Evolutionary conservation across 2,329 filamentous ascomycete species (phyloP).

Genomic region (Dothiorella sarmentorum): DNA sequence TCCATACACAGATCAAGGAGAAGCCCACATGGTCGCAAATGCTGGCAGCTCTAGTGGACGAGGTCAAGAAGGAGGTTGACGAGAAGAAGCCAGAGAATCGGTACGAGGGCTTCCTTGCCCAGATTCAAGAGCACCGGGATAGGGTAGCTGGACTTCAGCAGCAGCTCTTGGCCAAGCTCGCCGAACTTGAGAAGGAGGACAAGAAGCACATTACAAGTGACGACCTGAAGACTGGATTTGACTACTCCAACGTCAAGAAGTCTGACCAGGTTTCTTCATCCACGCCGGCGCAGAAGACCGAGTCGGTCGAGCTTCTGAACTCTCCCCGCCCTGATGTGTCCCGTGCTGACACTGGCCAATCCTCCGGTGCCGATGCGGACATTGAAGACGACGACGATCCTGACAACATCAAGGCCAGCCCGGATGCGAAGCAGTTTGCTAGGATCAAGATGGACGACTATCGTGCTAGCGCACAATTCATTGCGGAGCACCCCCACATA

Average conservation of each 20-base stretch:
- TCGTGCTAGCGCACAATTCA: slow-evolving; percentile 67
- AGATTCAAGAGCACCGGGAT: slow-evolving; percentile 69
- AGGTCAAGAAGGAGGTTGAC: slow-evolving; percentile 82
- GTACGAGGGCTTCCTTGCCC: slow-evolving; percentile 72
- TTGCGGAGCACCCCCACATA: slow-evolving; percentile 73
- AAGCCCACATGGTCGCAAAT: slow-evolving; percentile 90
- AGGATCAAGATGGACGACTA: slow-evolving; percentile 75
- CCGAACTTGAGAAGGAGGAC: slow-evolving; percentile 80
- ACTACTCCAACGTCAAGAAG: slow-evolving; percentile 70
- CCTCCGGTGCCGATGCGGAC: slow-evolving; percentile 60
- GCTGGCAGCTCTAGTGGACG: slow-evolving; percentile 94
- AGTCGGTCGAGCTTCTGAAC: slow-evolving; percentile 70
- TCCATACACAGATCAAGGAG: slow-evolving; percentile 70
- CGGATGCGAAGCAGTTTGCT: slow-evolving; percentile 76
- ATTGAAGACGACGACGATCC: slow-evolving; percentile 65
- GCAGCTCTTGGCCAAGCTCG: slow-evolving; percentile 70
- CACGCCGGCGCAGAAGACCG: slow-evolving; percentile 36
- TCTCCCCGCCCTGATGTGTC: slow-evolving; percentile 47
- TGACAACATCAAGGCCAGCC: slow-evolving; percentile 70
- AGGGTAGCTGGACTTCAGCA: slow-evolving; percentile 78
- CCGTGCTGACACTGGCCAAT: slow-evolving; percentile 44
- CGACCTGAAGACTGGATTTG: slow-evolving; percentile 81
- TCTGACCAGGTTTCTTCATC: slow-evolving; percentile 26
- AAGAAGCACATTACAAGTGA: slow-evolving; percentile 91
- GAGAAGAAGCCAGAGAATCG: slow-evolving; percentile 66